Evolutionary conservation across 2,329 filamentous ascomycete genomes (phyloP), one percentile per base, ranked within the genome.

Genomic region (Endothia cerciana): DNA sequence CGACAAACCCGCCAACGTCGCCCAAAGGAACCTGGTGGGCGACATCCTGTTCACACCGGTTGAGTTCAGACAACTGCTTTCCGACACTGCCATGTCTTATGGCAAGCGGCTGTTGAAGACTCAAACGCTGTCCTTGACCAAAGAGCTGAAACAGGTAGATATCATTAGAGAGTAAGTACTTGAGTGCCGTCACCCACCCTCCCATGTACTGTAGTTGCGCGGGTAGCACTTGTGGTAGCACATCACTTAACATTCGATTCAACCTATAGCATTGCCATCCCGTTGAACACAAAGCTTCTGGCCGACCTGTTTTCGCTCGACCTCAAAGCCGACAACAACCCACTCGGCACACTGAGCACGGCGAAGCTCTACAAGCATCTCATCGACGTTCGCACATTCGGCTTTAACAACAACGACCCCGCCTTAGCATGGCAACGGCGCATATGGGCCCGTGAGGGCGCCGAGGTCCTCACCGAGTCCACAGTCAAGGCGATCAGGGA

Each of bases 271-370:
- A 82, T 89, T 17, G 85, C 84, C 19, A 87, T 89, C 67, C 83
- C 88, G 13, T 77, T 84, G 0, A 87, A 86, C 4, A 81, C 86
- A 2, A 77, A 82, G 53, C 82, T 85, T 71, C 79, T 87, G 1
- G 81, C 85, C 0, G 83, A 87, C 51, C 76, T 86, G 15, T 87
- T 88, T 73, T 86, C 85, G 62, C 77, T 88, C 41, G 87, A 88
- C 3, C 71, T 89, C 38, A 85, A 86, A 69, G 84, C 82, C 0
- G 75, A 80, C 0, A 80, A 87, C 70, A 81, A 83, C 25, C 86
- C 86, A 0, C 76, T 77, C 11, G 87, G 87, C 11, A 73, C 71
- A 0, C 76, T 81, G n/a, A 73, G 75, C 3, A 69, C 73, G 1
- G 73, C 78, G 0, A 76, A 82, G 22, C 69, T 84, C 36, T 84